These are phyloP conservation scores for Nothophytophthora sp. DNA, from an alignment of 352 stramenopile genomes.

Conservation along the genomic window DNA sequence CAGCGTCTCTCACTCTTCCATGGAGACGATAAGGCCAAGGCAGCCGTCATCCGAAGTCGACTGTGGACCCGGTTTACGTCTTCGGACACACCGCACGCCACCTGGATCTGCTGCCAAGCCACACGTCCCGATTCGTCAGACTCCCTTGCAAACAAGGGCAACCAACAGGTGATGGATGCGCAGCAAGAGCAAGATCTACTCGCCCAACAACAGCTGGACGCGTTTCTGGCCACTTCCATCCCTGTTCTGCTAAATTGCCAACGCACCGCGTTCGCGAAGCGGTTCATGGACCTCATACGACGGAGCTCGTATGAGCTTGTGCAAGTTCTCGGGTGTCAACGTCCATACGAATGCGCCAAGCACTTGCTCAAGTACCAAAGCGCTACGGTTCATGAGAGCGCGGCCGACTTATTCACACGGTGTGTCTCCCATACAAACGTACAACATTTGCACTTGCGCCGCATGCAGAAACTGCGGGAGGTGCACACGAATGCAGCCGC, in stretches of 20 bases:
- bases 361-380: constrained; percentile 73
- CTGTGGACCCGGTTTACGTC: constrained; percentile 63
- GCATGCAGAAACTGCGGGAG: constrained; percentile 34
- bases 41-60: constrained; percentile 16
- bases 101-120: constrained; percentile 54
- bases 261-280: constrained; percentile 51
- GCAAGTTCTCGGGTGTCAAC: constrained; percentile 50
- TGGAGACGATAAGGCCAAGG: constrained; percentile 13
- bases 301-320: constrained; percentile 60
- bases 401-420: constrained; percentile 32
- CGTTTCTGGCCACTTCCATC: constrained; percentile 23
- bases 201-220: constrained; percentile 23
- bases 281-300: constrained; percentile 31
- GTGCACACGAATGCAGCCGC: constrained; percentile 39
- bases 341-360: constrained; percentile 47
- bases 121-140: constrained; percentile 13
- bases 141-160: constrained; percentile 9
- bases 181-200: constrained; percentile 5
- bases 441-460: constrained; percentile 51
- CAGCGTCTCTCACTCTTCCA: constrained; percentile 49
- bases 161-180: constrained; percentile 14
- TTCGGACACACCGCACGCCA: constrained; percentile 22
- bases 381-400: constrained; percentile 31
- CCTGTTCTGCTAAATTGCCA: constrained; percentile 32
- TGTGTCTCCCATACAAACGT: constrained; percentile 41